These are phyloP conservation scores for Solanum bulbocastanum DNA, from an alignment of 257 asterid species.

Conservation along the genomic window DNA sequence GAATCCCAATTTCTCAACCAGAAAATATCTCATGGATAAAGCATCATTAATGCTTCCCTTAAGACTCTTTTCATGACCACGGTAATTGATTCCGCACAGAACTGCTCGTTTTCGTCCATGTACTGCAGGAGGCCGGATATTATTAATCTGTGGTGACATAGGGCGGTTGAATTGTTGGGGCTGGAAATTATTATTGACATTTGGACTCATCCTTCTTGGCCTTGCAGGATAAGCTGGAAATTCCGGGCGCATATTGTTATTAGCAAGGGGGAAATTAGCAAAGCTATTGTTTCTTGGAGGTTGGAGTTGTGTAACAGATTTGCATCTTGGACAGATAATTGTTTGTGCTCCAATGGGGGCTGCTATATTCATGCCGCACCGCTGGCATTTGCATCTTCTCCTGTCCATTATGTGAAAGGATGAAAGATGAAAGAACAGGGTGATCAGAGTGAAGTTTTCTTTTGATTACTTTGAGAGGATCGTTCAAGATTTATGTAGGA, in stretches of 20 bases:
- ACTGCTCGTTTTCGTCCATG: slow-evolving; percentile 49
- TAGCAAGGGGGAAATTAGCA: background rate
- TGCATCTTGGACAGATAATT: slow-evolving; percentile 41
- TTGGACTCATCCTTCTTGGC: background rate
- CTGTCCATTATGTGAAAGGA: slow-evolving; percentile 24
- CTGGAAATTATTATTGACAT: background rate
- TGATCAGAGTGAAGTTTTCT: background rate
- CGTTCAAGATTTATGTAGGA: background rate
- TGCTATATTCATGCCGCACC: slow-evolving; percentile 30
- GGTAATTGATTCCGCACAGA: slow-evolving; percentile 54
- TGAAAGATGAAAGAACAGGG: background rate
- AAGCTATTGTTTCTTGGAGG: background rate
- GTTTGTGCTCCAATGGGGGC: slow-evolving; percentile 30
- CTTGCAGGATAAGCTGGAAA: background rate
- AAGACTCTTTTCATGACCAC: slow-evolving; percentile 35
- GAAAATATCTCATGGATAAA: slow-evolving; percentile 35
- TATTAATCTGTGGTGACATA: background rate
- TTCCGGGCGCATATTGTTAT: background rate
- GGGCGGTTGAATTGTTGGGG: background rate
- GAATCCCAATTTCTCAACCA: slow-evolving; percentile 34
- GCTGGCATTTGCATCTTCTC: slow-evolving; percentile 31
- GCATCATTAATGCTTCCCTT: slow-evolving; percentile 54
- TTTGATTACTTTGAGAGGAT: background rate
- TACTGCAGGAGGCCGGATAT: slow-evolving; percentile 13
- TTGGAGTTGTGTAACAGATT: slow-evolving; percentile 7